These are phyloP conservation scores for Chloranthus sessilifolius DNA, from an alignment of 164 flowering plant genomes.

Conservation along the genomic window DNA sequence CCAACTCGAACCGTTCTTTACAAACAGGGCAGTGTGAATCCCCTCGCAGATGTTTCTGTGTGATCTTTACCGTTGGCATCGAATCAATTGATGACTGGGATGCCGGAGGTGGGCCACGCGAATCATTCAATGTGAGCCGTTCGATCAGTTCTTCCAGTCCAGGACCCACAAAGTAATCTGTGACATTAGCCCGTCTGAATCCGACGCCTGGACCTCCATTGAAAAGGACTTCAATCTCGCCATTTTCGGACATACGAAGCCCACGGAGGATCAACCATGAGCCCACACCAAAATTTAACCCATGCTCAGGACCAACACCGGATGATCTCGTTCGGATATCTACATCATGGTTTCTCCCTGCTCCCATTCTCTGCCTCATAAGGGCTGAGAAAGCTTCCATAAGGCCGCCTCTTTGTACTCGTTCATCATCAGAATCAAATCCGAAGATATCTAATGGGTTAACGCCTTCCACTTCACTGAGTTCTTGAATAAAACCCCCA, in stretches of 20 bases:
- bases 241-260: conserved; percentile 45
- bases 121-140: conserved; percentile 46
- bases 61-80: conserved; percentile 71
- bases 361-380: conserved; percentile 47
- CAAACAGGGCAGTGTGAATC: conserved; percentile 85
- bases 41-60: conserved; percentile 58
- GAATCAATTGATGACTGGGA: conserved; percentile 64
- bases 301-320: conserved; percentile 29
- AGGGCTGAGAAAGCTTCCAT: conserved; percentile 75
- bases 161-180: conserved; percentile 76
- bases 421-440: conserved; percentile 34
- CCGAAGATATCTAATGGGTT: conserved; percentile 44
- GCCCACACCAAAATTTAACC: conserved; percentile 33
- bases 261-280: conserved; percentile 76
- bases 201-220: conserved; percentile 64
- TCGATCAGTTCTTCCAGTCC: conserved; percentile 81
- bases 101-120: conserved; percentile 77
- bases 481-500: conserved; percentile 74
- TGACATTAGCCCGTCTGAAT: conserved; percentile 49
- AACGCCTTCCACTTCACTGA: conserved; percentile 37
- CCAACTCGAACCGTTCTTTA: conserved; percentile 69
- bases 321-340: conserved; percentile 49
- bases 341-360: conserved; percentile 33
- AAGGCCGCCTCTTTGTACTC: conserved; percentile 39
- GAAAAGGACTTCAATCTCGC: conserved; percentile 56